Conservation (phyloP, 1,284 basidiomycete species). For the Sphaerobolus stellatus region DNA sequence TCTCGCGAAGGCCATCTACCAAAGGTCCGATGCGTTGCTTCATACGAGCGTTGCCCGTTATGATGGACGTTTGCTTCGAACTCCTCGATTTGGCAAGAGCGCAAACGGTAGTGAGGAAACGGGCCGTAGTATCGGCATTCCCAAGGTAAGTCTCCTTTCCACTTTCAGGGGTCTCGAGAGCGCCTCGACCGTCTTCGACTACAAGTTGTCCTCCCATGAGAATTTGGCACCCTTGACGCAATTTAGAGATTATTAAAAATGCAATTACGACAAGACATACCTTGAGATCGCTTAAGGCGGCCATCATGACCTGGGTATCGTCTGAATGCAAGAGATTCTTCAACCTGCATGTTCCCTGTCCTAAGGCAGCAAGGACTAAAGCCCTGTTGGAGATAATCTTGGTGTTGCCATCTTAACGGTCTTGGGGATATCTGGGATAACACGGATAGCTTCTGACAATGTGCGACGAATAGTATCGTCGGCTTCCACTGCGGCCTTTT, state of each 20-base stretch:
- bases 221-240: slow-evolving; percentile 75
- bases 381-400: slow-evolving; percentile 98
- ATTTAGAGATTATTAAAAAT: slow-evolving; percentile 6
- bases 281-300: slow-evolving; percentile 84
- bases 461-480: slow-evolving; percentile 82
- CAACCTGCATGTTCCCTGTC: slow-evolving; percentile 83
- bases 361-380: slow-evolving; percentile 90
- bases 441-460: slow-evolving; percentile 73
- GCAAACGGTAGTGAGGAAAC: slow-evolving; percentile 96
- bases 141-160: slow-evolving; percentile 93
- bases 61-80: slow-evolving; percentile 58
- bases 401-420: slow-evolving; percentile 85
- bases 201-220: slow-evolving; percentile 93
- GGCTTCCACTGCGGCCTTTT: slow-evolving; percentile 83
- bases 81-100: slow-evolving; percentile 72
- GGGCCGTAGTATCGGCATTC: slow-evolving; percentile 96
- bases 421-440: slow-evolving; percentile 66
- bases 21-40: slow-evolving; percentile 98
- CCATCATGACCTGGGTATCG: slow-evolving; percentile 99
- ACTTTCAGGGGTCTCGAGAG: slow-evolving; percentile 71
- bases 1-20: slow-evolving; percentile 87
- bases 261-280: slow-evolving; percentile 39
- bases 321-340: slow-evolving; percentile 95
- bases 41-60: slow-evolving; percentile 98
- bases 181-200: slow-evolving; percentile 84